Percentiles rank a stretch among this genome's conserved stretches.
phyloP scores from a whole-genome alignment of 345 rosid genomes.

The Hevea brasiliensis region DNA sequence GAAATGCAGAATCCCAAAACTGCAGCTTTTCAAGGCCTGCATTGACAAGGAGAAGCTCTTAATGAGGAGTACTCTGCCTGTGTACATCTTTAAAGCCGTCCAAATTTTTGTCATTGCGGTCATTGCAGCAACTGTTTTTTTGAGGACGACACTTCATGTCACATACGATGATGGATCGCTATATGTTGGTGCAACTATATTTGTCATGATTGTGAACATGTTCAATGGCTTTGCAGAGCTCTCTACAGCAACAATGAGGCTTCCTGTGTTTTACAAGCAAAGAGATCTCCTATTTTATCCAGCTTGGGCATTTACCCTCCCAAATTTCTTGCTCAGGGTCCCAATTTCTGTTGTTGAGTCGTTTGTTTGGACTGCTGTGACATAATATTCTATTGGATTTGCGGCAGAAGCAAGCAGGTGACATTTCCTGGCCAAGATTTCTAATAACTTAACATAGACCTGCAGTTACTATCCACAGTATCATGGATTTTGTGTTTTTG shows the following conservation, averaged over 20 bases:
- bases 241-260: constrained; percentile 45
- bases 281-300: constrained; percentile 47
- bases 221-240: constrained; percentile 64
- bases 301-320: constrained; percentile 58
- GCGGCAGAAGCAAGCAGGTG: constrained; percentile 54
- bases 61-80: constrained; percentile 46
- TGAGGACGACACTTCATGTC: constrained; percentile 41
- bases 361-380: constrained; percentile 45
- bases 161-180: constrained; percentile 32
- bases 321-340: constrained; percentile 52
- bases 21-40: constrained; percentile 57
- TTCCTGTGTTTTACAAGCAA: constrained; percentile 43
- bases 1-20: constrained; percentile 47
- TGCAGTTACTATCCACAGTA: background rate
- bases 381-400: constrained; percentile 59
- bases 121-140: constrained; percentile 50
- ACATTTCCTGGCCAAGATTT: background rate
- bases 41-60: constrained; percentile 52
- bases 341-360: constrained; percentile 54
- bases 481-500: background rate
- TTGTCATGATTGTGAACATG: constrained; percentile 50
- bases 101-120: constrained; percentile 53
- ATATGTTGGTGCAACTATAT: constrained; percentile 54
- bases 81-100: constrained; percentile 47
- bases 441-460: background rate